These are phyloP conservation scores for Myxozyma lipomycoides DNA, from an alignment of 805 yeast species.

Conservation along the genomic window DNA sequence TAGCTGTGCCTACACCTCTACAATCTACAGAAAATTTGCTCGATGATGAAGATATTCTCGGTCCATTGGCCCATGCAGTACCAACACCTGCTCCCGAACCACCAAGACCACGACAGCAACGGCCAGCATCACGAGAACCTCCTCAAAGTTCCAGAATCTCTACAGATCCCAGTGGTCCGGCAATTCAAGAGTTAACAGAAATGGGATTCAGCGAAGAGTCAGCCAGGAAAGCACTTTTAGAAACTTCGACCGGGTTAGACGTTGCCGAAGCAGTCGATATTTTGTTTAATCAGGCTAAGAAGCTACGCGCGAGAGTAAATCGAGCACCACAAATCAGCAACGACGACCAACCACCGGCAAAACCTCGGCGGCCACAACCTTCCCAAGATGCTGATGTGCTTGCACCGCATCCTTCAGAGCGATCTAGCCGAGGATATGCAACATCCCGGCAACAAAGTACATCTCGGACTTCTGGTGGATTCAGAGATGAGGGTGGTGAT, in stretches of 20 bases:
- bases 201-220: conserved; percentile 70
- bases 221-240: conserved; percentile 56
- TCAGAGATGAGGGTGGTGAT: conserved; percentile 1
- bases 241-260: conserved; percentile 51
- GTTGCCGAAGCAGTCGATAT: conserved; percentile 62
- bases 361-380: neutral
- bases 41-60: conserved; percentile 28
- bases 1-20: neutral
- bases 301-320: conserved; percentile 29
- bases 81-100: neutral
- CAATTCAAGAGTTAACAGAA: conserved; percentile 66
- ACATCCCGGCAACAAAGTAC: no score
- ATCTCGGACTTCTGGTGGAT: neutral
- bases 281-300: conserved; percentile 56
- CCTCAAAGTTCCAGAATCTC: neutral
- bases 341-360: neutral
- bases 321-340: neutral
- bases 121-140: neutral
- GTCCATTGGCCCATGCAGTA: conserved; percentile 26
- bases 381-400: neutral
- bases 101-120: neutral
- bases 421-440: neutral
- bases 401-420: conserved; percentile 8
- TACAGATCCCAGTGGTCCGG: conserved; percentile 30
- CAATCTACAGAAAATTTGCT: neutral